A percentile compares a stretch with the other conserved stretches of the same genome.
Evolutionary conservation across 768 basidiomycete genomes (phyloP).

Genomic region (Cystobasidium ongulense): DNA sequence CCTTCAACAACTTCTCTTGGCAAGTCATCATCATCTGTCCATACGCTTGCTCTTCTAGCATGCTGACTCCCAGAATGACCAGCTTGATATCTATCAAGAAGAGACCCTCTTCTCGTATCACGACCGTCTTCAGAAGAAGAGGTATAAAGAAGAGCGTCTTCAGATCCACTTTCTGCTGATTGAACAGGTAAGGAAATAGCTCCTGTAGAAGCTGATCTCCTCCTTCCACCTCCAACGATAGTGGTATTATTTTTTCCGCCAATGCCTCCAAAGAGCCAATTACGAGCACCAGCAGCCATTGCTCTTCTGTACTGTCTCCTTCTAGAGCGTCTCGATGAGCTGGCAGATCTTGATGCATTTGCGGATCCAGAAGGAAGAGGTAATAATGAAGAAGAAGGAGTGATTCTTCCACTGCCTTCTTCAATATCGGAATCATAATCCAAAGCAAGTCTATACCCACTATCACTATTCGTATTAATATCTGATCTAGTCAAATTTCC

Average conservation of each 20-base stretch:
- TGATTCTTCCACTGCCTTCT: not conserved
- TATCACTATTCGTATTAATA: not conserved
- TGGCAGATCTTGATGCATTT: not conserved
- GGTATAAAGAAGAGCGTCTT: not conserved
- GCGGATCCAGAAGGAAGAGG: not conserved
- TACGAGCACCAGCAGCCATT: not conserved
- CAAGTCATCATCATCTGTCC: not conserved
- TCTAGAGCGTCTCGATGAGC: not conserved
- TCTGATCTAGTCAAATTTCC: not conserved
- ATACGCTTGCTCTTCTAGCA: not conserved
- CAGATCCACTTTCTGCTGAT: not conserved
- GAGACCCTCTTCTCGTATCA: not conserved
- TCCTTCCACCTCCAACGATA: not conserved
- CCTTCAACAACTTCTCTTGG: not conserved
- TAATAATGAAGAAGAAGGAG: not conserved
- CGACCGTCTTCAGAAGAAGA: not conserved
- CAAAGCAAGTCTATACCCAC: not conserved
- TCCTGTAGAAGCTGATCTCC: not conserved
- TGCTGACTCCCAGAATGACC: not conserved
- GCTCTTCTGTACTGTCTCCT: not conserved
- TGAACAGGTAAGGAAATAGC: not conserved
- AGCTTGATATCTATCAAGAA: not conserved
- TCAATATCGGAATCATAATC: not conserved
- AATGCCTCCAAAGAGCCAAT: not conserved
- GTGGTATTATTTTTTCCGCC: not conserved